These are phyloP conservation scores for Penicillium sp. DNA, from an alignment of 2,329 filamentous ascomycete genomes.

Conservation along the genomic window DNA sequence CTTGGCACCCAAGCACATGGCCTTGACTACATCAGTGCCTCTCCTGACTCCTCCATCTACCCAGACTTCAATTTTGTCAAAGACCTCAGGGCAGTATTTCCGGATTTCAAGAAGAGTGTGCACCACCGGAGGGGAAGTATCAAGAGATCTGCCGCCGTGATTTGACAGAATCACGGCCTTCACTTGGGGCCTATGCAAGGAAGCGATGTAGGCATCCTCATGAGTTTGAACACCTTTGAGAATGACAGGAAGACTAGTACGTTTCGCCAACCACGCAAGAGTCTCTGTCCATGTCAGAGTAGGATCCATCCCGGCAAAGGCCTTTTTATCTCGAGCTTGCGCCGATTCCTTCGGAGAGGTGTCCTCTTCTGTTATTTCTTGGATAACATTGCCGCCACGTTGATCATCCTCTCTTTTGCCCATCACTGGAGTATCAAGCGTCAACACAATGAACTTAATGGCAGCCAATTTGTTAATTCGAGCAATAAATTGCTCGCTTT, in stretches of 20 bases:
- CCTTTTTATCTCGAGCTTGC: neutral
- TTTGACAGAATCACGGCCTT: conserved; percentile 84
- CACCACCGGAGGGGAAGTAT: conserved; percentile 74
- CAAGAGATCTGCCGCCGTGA: conserved; percentile 81
- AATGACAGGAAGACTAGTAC: conserved; percentile 81
- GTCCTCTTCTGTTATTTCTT: conserved; percentile 44
- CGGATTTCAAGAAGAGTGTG: conserved; percentile 65
- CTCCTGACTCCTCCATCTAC: conserved; percentile 88
- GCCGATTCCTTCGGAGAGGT: conserved; percentile 44
- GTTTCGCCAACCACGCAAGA: conserved; percentile 74
- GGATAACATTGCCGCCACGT: conserved; percentile 53
- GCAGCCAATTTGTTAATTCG: conserved; percentile 63
- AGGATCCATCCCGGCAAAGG: conserved; percentile 15
- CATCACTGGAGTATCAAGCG: conserved; percentile 36
- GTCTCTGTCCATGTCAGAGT: conserved; percentile 66
- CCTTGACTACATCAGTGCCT: conserved; percentile 93
- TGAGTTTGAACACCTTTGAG: conserved; percentile 94
- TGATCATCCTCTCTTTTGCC: conserved; percentile 36
- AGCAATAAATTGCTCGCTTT: conserved; percentile 24
- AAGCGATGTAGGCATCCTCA: conserved; percentile 82
- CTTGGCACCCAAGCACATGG: conserved; percentile 84
- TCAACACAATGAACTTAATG: conserved; percentile 70
- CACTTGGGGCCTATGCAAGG: conserved; percentile 61
- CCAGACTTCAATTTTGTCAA: conserved; percentile 76
- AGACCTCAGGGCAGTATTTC: conserved; percentile 61